phyloP scores from a whole-genome alignment of 352 stramenopile genomes.

The Globisporangium iwayamae region DNA sequence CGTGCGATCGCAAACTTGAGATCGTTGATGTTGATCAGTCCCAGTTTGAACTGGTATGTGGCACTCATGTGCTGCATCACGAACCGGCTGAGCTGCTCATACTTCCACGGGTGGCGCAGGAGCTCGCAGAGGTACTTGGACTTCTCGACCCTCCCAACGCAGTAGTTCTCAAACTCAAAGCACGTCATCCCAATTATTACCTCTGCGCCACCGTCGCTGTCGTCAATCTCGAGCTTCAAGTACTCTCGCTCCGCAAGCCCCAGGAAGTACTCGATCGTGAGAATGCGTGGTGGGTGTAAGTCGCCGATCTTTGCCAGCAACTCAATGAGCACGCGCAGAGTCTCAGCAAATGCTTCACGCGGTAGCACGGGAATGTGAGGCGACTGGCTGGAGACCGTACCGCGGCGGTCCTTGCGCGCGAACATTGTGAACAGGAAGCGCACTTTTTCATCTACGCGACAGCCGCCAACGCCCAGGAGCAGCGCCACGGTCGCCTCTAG shows the following conservation, averaged over 20 bases:
- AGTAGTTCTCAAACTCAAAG: conserved; percentile 76
- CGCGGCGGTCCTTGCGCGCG: conserved; percentile 9
- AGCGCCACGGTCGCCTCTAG: conserved; percentile 46
- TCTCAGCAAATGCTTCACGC: conserved; percentile 36
- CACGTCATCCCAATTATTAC: conserved; percentile 59
- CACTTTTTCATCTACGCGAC: conserved; percentile 57
- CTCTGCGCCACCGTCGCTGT: neutral
- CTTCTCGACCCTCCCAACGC: conserved; percentile 37
- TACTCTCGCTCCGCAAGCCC: conserved; percentile 60
- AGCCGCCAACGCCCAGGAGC: conserved; percentile 47
- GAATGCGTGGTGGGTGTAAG: conserved; percentile 31
- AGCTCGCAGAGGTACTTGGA: conserved; percentile 74
- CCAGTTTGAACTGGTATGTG: conserved; percentile 85
- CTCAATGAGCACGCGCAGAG: conserved; percentile 55
- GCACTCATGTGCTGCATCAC: conserved; percentile 84
- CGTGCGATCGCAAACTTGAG: conserved; percentile 78
- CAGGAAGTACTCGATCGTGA: conserved; percentile 39
- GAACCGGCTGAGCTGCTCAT: conserved; percentile 75
- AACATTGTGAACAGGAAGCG: conserved; percentile 79
- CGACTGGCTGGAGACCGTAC: neutral
- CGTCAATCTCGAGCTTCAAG: conserved; percentile 40
- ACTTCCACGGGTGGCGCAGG: conserved; percentile 65
- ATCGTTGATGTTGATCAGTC: conserved; percentile 85
- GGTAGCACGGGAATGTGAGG: conserved; percentile 37
- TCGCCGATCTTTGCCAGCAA: conserved; percentile 53